These are phyloP conservation scores for Chenopodium berlandieri DNA, from an alignment of 148 eudicot species.

Conservation along the genomic window DNA sequence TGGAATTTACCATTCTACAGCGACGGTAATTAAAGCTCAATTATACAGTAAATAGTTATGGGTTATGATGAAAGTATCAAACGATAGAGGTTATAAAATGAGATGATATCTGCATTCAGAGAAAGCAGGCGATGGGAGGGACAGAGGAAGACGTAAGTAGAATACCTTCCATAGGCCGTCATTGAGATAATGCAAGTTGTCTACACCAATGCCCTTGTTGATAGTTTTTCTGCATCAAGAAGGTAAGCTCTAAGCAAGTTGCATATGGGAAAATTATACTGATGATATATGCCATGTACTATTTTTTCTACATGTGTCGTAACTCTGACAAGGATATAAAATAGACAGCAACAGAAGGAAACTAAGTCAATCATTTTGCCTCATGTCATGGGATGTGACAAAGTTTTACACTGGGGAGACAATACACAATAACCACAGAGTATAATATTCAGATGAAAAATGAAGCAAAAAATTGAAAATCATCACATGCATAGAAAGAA, in stretches of 20 bases:
- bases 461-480: too few species aligned
- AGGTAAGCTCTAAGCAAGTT: background rate
- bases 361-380: background rate
- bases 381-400: too few species aligned
- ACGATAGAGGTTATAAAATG: background rate
- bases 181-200: conserved; percentile 92
- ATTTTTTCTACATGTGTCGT: background rate
- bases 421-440: background rate
- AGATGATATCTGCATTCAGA: background rate
- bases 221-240: conserved; percentile 65
- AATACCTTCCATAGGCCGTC: conserved; percentile 99
- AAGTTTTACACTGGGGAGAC: background rate
- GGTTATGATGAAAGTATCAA: background rate
- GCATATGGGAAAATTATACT: background rate
- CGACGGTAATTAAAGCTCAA: background rate
- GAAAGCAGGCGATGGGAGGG: background rate
- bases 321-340: background rate
- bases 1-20: background rate
- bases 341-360: background rate
- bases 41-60: background rate
- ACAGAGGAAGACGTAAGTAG: background rate
- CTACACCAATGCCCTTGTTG: conserved; percentile 98
- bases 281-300: background rate
- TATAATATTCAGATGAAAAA: too few species aligned
- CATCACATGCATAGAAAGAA: background rate